Evolutionary conservation across 257 asterid genomes (phyloP), one percentile per base, ranked within the genome.

Genomic region (Linderniella brevidens): DNA sequence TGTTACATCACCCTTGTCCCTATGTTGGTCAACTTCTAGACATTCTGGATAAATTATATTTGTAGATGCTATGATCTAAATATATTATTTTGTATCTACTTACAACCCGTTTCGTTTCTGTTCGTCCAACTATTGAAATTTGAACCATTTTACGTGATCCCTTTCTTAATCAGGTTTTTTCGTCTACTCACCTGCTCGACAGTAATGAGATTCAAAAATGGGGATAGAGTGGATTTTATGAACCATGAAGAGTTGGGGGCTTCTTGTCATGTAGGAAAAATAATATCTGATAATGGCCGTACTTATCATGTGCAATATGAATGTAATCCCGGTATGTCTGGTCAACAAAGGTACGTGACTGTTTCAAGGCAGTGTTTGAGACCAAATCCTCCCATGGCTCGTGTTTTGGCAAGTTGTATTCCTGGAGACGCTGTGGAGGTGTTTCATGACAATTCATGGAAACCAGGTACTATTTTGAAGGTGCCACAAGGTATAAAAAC

Each of bases 221-320:
- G 94, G 43, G 80, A 71, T 48, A 73, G 50, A 58, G 96, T 82
- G 61, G 94, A 82, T 73, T 76, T 85, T 43, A 60, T 74, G 83
- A 72, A 72, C 57, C 58, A 57, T 17, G 52, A 46, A 1, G 75
- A 70, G 37, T 56, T 40, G 19, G 74, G 74, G 35, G 51, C 66
- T 60, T 73, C 84, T 1, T 84, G 87, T 84, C 64, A 54, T 20
- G 19, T 35, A 9, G 95, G 78, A 0, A 76, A 77, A 65, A 60
- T 84, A 57, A 54, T 73, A 8, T 65, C 77, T 58, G 75, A 69
- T n/a, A 58, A 71, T 60, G 87, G 75, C 13, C 70, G 67, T 54
- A 59, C 76, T 13, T 78, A 64, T 51, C 67, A 16, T 35, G 72
- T 85, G 48, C 60, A 57, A 39, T 81, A 62, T 60, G 77, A 70